These are phyloP conservation scores for Amylocarpus encephaloides DNA, from an alignment of 2,329 filamentous ascomycete species.

Conservation along the genomic window DNA sequence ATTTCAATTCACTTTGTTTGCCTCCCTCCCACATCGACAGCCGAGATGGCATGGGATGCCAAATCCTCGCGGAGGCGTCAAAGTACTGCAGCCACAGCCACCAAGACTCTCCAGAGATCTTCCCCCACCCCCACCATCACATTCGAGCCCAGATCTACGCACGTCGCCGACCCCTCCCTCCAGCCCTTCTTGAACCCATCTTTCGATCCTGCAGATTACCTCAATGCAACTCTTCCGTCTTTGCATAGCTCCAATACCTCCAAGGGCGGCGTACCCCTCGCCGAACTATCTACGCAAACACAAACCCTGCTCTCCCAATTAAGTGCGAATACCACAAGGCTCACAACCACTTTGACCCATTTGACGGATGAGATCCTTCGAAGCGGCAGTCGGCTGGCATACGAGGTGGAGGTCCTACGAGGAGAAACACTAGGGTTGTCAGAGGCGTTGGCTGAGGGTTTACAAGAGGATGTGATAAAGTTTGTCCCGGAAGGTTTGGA, in stretches of 20 bases:
- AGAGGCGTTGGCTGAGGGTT: slow-evolving; percentile 66
- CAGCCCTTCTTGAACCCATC: slow-evolving; percentile 66
- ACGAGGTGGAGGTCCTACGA: slow-evolving; percentile 89
- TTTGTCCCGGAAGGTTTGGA: slow-evolving; percentile 55
- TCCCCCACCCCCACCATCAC: slow-evolving; percentile 8
- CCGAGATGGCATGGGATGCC: slow-evolving; percentile 28
- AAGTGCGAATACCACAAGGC: slow-evolving; percentile 77
- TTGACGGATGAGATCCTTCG: slow-evolving; percentile 92
- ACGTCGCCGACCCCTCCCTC: slow-evolving; percentile 66
- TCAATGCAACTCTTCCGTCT: slow-evolving; percentile 72
- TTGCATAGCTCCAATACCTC: slow-evolving; percentile 40
- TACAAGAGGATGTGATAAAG: slow-evolving; percentile 64
- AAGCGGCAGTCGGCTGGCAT: slow-evolving; percentile 80
- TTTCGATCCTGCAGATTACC: slow-evolving; percentile 80
- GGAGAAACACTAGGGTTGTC: slow-evolving; percentile 78
- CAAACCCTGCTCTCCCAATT: slow-evolving; percentile 82
- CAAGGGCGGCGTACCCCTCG: slow-evolving; percentile 47
- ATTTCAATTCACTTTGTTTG: neutral
- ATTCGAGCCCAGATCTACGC: slow-evolving; percentile 39
- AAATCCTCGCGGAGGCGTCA: slow-evolving; percentile 23
- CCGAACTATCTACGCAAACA: slow-evolving; percentile 73
- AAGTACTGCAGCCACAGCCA: slow-evolving; percentile 20
- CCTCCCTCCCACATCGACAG: too few species aligned
- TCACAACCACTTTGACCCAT: slow-evolving; percentile 76
- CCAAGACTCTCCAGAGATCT: slow-evolving; percentile 11